Base-by-base conservation (phyloP, 1,284 basidiomycete genomes). In the Pseudozyma hubeiensis region DNA sequence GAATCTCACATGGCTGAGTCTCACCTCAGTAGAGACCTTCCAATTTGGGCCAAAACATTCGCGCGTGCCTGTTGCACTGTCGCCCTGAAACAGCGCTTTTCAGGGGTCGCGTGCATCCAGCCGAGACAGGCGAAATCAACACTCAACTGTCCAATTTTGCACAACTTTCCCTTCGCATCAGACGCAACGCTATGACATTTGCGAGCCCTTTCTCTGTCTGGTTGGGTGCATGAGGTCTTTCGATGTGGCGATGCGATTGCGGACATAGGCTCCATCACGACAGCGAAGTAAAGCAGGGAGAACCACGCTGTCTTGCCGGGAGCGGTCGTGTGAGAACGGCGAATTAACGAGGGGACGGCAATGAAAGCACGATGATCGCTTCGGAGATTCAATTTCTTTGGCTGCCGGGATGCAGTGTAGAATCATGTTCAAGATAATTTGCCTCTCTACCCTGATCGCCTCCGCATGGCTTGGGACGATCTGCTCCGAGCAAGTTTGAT, bases 331-430 rank as follows among this genome's bases (percentile, higher is more conserved):
- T 56, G 60, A 33, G n/a, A n/a, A 37, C 37, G 47, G 39, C 43
- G 14, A 46, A 31, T 16, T 46, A 11, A 40, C 35, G 24, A 24
- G 5, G 5, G 35, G 35, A 37, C 8, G 35, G 35, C 10, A 5
- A 3, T 9, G 10, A 37, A 37, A 37, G 35, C 14, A 10, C 2
- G 13, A 17, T 6, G 39, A 31, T 11, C 16, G n/a, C 17, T 53
- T 52, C 55, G 55, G 63, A 64, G 63, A 64, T 64, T 51, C 41
- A 64, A 64, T 29, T 53, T 41, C n/a, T 11, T 10, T 37, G 35
- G 14, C 24, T 16, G 4, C 19, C 17, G 31, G 41, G n/a, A 47
- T 65, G 63, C 63, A 53, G 29, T 31, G 56, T 65, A 65, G 63
- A 65, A 55, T 65, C 52, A 47, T 51, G 52, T 48, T 59, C 52